Evolutionary conservation across 2,329 filamentous ascomycete genomes (phyloP).

Genomic region (Fusarium papillatum): DNA sequence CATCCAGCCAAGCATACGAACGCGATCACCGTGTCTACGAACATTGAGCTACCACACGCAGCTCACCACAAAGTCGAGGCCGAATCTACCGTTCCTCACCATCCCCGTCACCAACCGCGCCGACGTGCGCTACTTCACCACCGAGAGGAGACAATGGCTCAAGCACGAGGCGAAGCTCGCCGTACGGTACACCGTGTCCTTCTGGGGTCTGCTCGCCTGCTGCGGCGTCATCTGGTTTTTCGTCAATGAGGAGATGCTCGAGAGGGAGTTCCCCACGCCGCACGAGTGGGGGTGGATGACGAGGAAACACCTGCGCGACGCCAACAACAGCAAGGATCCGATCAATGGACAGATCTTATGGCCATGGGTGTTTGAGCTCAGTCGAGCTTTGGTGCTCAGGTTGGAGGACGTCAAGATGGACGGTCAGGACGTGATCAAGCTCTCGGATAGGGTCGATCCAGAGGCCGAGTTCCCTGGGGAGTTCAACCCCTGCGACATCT

Average conservation of each 20-base stretch:
- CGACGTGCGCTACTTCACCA: constrained; percentile 82
- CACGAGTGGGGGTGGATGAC: constrained; percentile 84
- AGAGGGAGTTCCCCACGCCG: constrained; percentile 84
- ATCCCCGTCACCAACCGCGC: constrained; percentile 63
- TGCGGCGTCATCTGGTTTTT: constrained; percentile 73
- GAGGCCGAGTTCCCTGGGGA: constrained; percentile 78
- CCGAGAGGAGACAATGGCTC: constrained; percentile 79
- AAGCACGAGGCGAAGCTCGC: constrained; percentile 79
- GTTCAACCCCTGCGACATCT: constrained; percentile 75
- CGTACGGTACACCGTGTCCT: constrained; percentile 74
- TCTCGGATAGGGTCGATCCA: constrained; percentile 72
- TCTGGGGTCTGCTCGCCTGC: constrained; percentile 75
- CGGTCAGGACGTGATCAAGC: constrained; percentile 73
- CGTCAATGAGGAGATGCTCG: constrained; percentile 80
- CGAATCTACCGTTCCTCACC: constrained; percentile 62
- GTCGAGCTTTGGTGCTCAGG: constrained; percentile 71
- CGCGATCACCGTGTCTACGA: constrained; percentile 39
- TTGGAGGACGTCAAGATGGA: constrained; percentile 79
- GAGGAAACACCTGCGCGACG: constrained; percentile 76
- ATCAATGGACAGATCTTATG: constrained; percentile 72
- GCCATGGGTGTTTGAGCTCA: constrained; percentile 73
- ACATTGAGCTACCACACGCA: constrained; percentile 46
- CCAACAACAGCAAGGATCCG: constrained; percentile 70
- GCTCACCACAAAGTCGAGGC: constrained; percentile 48
- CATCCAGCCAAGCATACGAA: constrained; percentile 26